phyloP scores from a whole-genome alignment of 495 filamentous ascomycete species.

The Parachaetomium inaequale region DNA sequence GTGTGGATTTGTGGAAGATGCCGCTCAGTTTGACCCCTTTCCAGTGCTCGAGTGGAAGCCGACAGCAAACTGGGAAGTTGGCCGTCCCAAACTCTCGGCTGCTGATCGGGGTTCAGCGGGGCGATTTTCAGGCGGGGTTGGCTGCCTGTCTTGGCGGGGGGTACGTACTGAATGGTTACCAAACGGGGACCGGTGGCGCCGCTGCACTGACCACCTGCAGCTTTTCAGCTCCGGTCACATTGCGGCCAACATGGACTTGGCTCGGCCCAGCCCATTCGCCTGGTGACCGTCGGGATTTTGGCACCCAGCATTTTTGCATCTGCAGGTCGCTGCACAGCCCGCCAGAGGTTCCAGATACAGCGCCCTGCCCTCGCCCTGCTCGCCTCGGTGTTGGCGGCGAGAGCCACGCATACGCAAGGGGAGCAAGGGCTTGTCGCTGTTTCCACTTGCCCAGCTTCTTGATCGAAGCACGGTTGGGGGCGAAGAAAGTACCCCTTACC shows the following conservation, averaged over 20 bases:
- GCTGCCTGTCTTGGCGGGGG: constrained; percentile 14
- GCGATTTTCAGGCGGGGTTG: constrained; percentile 4
- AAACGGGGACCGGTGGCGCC: constrained; percentile 33
- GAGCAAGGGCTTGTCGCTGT: background rate
- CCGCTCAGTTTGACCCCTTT: background rate
- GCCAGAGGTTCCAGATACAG: constrained; percentile 13
- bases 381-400: constrained; percentile 13
- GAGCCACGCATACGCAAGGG: constrained; percentile 15
- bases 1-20: background rate
- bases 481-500: background rate
- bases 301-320: constrained; percentile 37
- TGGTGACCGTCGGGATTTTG: constrained; percentile 30
- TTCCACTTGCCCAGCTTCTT: no score
- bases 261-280: constrained; percentile 36
- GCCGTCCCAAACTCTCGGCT: background rate
- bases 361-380: background rate
- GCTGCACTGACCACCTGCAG: constrained; percentile 42
- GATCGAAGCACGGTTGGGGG: background rate
- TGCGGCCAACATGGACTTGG: constrained; percentile 12
- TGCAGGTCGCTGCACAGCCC: constrained; percentile 48
- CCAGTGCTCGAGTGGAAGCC: background rate
- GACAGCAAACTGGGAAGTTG: background rate
- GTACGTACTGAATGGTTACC: constrained; percentile 17
- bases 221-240: constrained; percentile 48
- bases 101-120: constrained; percentile 9